Base-by-base conservation (phyloP, 2,329 filamentous ascomycete genomes). In the Fusarium begoniae region DNA sequence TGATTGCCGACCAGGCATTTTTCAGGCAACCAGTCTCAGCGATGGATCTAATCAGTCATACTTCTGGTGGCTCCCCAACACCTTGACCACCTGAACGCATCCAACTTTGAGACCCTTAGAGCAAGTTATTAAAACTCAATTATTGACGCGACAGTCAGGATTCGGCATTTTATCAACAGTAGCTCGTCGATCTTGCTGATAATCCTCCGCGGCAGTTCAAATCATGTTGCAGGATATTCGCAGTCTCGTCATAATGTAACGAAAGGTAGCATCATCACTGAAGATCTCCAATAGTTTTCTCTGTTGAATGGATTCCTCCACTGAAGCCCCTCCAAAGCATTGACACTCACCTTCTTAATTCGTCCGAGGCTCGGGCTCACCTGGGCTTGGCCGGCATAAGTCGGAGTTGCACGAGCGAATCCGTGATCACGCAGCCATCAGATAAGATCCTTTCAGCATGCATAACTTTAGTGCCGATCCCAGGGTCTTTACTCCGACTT, bases 401-500 rank as follows among this genome's bases (percentile, higher is more conserved):
- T 75, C 75, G 75, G 75, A 78, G 59, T 67, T 74, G 63, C 53
- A 59, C 68, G 55, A 66, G 59, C 57, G 66, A 70, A 65, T 73
- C 45, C 63, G 55, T 74, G 61, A 65, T 50, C 40, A 35, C n/a
- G 32, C 58, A 53, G 44, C 61, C 66, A 61, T 59, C 67, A 66
- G 66, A 70, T 67, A 74, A 66, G 47, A 72, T 68, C 63, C 24
- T 11, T 51, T 55, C 28, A 51, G 64, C 54, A 75, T 60, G 60
- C 59, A 56, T 65, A 64, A 55, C 41, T 43, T 44, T 69, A 57
- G 45, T 47, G 51, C 60, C 64, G 55, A 72, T 70, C 47, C 35
- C 38, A 70, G 70, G 57, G 65, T 63, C 58, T 67, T 65, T 65
- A 51, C 69, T 78, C 76, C 76, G 70, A 74, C 63, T 72, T 79